Evolutionary conservation across 139 green algal genomes (phyloP).

Genomic region (Chlorella sp.): DNA sequence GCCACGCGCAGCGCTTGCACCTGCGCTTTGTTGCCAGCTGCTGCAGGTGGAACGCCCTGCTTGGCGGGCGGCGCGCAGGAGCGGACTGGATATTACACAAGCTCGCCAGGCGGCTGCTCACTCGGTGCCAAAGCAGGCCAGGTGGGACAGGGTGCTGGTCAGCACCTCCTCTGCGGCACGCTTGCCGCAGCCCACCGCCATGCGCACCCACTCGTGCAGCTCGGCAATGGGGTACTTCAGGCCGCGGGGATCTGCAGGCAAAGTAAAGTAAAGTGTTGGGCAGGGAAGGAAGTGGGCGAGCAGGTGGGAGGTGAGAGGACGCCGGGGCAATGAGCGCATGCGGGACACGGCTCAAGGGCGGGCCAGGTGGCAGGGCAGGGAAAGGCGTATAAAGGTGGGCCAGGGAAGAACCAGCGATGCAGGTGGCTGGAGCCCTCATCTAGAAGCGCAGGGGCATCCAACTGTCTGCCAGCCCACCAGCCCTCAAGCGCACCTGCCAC

Average conservation of each 20-base stretch:
- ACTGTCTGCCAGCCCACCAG: background rate
- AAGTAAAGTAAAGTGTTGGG: background rate
- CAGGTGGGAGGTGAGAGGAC: background rate
- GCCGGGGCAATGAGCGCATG: background rate
- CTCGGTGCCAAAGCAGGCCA: conserved; percentile 16
- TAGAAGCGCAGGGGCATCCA: background rate
- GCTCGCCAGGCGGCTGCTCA: background rate
- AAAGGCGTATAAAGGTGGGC: too few species aligned
- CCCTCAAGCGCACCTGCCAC: background rate
- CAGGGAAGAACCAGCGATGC: background rate
- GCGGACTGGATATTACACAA: background rate
- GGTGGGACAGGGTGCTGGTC: background rate
- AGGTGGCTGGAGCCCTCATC: background rate
- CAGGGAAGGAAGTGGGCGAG: background rate
- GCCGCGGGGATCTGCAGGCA: background rate
- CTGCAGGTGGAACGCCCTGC: background rate
- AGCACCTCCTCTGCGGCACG: background rate
- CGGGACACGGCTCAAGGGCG: background rate
- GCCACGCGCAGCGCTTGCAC: too few species aligned
- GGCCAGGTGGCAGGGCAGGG: too few species aligned
- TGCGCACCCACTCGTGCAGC: conserved; percentile 22
- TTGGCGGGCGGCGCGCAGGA: background rate
- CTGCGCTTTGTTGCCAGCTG: too few species aligned
- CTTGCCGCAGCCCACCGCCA: conserved; percentile 18
- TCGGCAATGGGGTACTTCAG: conserved; percentile 11